phyloP scores from a whole-genome alignment of 192 early-diverging fungal genomes.

The Dispira parvispora region DNA sequence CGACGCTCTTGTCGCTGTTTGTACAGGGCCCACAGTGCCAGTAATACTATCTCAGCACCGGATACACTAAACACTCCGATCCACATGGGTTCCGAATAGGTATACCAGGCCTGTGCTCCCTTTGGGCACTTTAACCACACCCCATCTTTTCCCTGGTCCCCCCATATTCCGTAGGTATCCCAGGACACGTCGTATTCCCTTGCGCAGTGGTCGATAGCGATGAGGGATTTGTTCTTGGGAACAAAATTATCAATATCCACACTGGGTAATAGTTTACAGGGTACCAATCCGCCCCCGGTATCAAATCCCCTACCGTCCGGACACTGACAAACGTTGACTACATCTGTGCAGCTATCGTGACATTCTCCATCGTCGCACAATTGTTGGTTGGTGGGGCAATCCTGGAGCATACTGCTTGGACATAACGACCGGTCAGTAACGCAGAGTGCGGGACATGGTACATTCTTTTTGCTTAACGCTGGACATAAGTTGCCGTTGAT shows the following conservation, averaged over 20 bases:
- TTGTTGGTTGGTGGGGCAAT: slow-evolving; percentile 23
- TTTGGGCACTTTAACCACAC: slow-evolving; percentile 20
- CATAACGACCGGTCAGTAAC: slow-evolving; percentile 26
- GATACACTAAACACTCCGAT: slow-evolving; percentile 15
- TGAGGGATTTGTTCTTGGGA: slow-evolving; percentile 14
- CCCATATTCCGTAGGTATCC: background rate
- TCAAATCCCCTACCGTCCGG: background rate
- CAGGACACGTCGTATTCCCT: slow-evolving; percentile 3
- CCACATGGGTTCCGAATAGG: slow-evolving; percentile 18
- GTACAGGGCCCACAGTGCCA: slow-evolving; percentile 16
- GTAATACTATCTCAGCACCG: slow-evolving; percentile 12
- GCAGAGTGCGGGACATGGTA: slow-evolving; percentile 32
- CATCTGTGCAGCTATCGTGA: slow-evolving; percentile 15
- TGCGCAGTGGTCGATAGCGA: slow-evolving; percentile 12
- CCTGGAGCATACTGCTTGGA: slow-evolving; percentile 16
- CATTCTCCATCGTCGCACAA: slow-evolving; percentile 35
- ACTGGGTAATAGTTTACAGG: background rate
- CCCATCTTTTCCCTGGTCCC: slow-evolving; percentile 2
- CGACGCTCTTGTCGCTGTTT: slow-evolving; percentile 14
- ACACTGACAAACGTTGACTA: slow-evolving; percentile 14
- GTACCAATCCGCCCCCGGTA: background rate
- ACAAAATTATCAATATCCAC: slow-evolving; percentile 16
- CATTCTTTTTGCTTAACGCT: slow-evolving; percentile 20
- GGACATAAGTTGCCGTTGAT: slow-evolving; percentile 26
- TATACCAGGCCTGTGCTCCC: slow-evolving; percentile 10